phyloP scores from a whole-genome alignment of 2,329 filamentous ascomycete species.

The Harringtonia aguacate region DNA sequence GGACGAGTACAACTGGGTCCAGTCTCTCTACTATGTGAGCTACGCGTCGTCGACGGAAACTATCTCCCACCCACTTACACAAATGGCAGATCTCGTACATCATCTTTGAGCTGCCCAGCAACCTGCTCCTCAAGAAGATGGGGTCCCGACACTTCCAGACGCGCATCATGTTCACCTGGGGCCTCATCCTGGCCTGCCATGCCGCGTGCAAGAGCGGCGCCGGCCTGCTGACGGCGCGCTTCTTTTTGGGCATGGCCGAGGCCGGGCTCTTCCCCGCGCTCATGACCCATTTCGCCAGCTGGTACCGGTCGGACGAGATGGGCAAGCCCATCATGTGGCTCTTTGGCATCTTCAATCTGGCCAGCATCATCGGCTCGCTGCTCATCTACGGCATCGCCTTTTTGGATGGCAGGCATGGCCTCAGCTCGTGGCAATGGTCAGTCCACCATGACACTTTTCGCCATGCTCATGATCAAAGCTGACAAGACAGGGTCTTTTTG shows the following conservation, averaged over 20 bases:
- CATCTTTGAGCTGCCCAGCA: slow-evolving; percentile 40
- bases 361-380: slow-evolving; percentile 5
- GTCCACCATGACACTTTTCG: neutral
- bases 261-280: slow-evolving; percentile 7
- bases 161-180: slow-evolving; percentile 30
- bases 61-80: neutral
- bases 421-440: slow-evolving; percentile 8
- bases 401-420: slow-evolving; percentile 6
- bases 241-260: slow-evolving; percentile 18
- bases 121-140: slow-evolving; percentile 40
- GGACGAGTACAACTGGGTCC: slow-evolving; percentile 10
- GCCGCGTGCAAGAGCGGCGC: slow-evolving; percentile 31
- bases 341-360: slow-evolving; percentile 6
- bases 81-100: slow-evolving; percentile 8
- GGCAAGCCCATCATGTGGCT: slow-evolving; percentile 6
- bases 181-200: slow-evolving; percentile 31
- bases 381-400: slow-evolving; percentile 6
- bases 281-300: slow-evolving; percentile 6
- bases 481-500: slow-evolving; percentile 2
- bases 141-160: slow-evolving; percentile 33
- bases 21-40: slow-evolving; percentile 7
- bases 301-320: slow-evolving; percentile 9
- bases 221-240: slow-evolving; percentile 32
- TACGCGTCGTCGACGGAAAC: neutral
- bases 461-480: neutral